phyloP scores from a whole-genome alignment of 2,329 filamentous ascomycete species.

The Fusarium sp. region DNA sequence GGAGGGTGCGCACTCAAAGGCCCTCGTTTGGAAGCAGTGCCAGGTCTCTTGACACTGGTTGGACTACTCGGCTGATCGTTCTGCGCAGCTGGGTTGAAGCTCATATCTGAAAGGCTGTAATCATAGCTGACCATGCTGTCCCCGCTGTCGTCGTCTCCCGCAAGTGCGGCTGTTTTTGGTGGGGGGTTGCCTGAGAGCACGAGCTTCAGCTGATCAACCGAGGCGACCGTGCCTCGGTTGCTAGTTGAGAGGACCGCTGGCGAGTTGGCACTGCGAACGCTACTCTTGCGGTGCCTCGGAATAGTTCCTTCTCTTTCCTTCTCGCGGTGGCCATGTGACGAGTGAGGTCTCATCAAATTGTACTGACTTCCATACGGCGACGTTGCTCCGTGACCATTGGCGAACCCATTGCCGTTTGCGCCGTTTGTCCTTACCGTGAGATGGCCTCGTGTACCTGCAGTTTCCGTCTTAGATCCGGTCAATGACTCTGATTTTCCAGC shows the following conservation, averaged over 20 bases:
- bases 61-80: slow-evolving; percentile 48
- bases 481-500: slow-evolving; percentile 78
- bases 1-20: slow-evolving; percentile 59
- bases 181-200: slow-evolving; percentile 65
- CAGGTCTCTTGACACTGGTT: slow-evolving; percentile 47
- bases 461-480: slow-evolving; percentile 77
- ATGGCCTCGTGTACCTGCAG: slow-evolving; percentile 64
- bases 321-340: slow-evolving; percentile 54
- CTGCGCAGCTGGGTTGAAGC: slow-evolving; percentile 61
- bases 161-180: slow-evolving; percentile 53
- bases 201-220: slow-evolving; percentile 72
- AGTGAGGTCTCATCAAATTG: slow-evolving; percentile 61
- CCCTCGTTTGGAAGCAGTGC: slow-evolving; percentile 53
- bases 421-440: slow-evolving; percentile 64
- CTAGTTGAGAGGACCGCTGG: slow-evolving; percentile 56
- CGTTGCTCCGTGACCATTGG: slow-evolving; percentile 50
- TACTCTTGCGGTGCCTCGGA: slow-evolving; percentile 63
- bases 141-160: slow-evolving; percentile 62
- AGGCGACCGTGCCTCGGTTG: slow-evolving; percentile 64
- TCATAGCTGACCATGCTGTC: slow-evolving; percentile 80
- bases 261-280: slow-evolving; percentile 63
- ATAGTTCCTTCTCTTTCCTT: slow-evolving; percentile 47
- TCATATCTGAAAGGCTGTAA: slow-evolving; percentile 73
- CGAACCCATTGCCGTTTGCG: slow-evolving; percentile 52
- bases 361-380: slow-evolving; percentile 63